A percentile compares a stretch with the other conserved stretches of the same genome.
phyloP scores from a whole-genome alignment of 768 basidiomycete species.

The Royoungia palumana region DNA sequence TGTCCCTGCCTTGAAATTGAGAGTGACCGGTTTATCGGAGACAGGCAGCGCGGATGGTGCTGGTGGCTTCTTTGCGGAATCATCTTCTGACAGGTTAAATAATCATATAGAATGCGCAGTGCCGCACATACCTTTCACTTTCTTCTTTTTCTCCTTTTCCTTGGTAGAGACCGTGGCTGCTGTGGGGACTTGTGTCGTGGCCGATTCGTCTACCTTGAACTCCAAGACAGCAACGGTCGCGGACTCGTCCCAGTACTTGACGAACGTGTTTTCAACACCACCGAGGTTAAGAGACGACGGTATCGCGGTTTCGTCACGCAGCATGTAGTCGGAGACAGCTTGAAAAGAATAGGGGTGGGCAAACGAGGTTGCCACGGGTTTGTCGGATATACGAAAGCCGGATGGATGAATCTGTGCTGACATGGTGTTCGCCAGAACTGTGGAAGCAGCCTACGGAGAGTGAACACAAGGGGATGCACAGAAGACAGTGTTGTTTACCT shows the following conservation, averaged over 20 bases:
- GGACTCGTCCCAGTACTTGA: slow-evolving; percentile 90
- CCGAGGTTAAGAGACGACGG: slow-evolving; percentile 65
- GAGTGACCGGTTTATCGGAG: slow-evolving; percentile 76
- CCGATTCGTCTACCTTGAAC: slow-evolving; percentile 69
- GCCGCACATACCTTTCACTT: slow-evolving; percentile 44
- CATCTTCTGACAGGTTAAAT: slow-evolving; percentile 28
- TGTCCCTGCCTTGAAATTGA: slow-evolving; percentile 59
- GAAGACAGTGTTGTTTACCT: slow-evolving; percentile 44
- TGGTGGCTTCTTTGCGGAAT: slow-evolving; percentile 35
- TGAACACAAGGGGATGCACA: slow-evolving; percentile 7
- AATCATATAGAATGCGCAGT: neutral
- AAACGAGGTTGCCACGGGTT: slow-evolving; percentile 88
- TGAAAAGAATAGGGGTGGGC: slow-evolving; percentile 90
- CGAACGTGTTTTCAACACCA: slow-evolving; percentile 69
- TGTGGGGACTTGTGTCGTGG: slow-evolving; percentile 25
- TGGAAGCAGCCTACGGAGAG: slow-evolving; percentile 65
- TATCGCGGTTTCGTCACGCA: slow-evolving; percentile 75
- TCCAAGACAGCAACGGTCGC: slow-evolving; percentile 73
- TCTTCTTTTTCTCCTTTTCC: slow-evolving; percentile 58
- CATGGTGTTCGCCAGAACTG: slow-evolving; percentile 82
- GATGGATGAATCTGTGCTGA: slow-evolving; percentile 82
- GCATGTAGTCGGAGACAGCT: slow-evolving; percentile 67
- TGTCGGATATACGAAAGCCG: slow-evolving; percentile 90
- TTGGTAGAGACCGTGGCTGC: slow-evolving; percentile 47
- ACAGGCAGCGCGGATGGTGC: slow-evolving; percentile 69